Conservation (phyloP, 2,329 filamentous ascomycete genomes). For the Scleromitrula shiraiana region DNA sequence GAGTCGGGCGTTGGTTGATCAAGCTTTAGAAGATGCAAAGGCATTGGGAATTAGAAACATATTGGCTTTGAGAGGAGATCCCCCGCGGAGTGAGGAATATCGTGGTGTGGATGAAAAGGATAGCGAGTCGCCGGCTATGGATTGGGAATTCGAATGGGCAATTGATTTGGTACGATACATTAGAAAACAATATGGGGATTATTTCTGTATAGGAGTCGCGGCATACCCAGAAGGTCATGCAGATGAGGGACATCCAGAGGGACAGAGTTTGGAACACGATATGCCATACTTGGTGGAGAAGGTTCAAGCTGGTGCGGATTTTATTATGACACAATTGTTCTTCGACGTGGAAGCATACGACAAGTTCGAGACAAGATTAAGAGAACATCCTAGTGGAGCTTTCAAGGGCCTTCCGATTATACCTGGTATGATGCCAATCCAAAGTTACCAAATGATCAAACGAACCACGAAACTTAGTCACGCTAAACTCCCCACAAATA, state of each 20-base stretch:
- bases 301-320: slow-evolving; percentile 84
- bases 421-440: slow-evolving; percentile 93
- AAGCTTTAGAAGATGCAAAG: slow-evolving; percentile 85
- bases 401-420: slow-evolving; percentile 88
- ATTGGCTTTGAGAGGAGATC: slow-evolving; percentile 82
- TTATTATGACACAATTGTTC: slow-evolving; percentile 97
- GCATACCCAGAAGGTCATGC: slow-evolving; percentile 94
- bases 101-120: slow-evolving; percentile 51
- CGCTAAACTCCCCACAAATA: slow-evolving; percentile 64
- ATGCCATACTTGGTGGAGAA: slow-evolving; percentile 87
- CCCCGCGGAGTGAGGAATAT: slow-evolving; percentile 84
- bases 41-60: slow-evolving; percentile 89
- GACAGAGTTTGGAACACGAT: slow-evolving; percentile 66
- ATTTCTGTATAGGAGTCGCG: slow-evolving; percentile 93
- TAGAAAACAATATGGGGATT: slow-evolving; percentile 74
- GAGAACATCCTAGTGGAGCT: slow-evolving; percentile 72
- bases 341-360: slow-evolving; percentile 83
- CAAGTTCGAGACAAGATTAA: slow-evolving; percentile 66
- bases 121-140: slow-evolving; percentile 41
- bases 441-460: slow-evolving; percentile 93
- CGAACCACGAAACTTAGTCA: slow-evolving; percentile 92
- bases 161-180: slow-evolving; percentile 88
- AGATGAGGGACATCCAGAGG: slow-evolving; percentile 73
- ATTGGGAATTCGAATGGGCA: slow-evolving; percentile 75
- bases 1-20: slow-evolving; percentile 77